Conservation (phyloP, 1,284 basidiomycete species). For the Lignosus rhinocerotis region DNA sequence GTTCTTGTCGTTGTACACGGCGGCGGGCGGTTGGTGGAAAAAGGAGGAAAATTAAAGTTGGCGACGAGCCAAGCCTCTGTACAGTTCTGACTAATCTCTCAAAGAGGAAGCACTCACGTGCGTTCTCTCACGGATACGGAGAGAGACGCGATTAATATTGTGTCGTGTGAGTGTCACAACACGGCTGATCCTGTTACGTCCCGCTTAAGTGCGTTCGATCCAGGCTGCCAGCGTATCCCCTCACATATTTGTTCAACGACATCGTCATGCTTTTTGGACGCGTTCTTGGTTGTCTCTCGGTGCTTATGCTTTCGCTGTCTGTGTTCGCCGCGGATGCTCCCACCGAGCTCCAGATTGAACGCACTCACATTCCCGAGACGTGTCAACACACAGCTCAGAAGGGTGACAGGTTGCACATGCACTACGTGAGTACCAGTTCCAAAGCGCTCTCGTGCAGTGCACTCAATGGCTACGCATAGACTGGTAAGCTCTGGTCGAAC, state of each 20-base stretch:
- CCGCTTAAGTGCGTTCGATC: background rate
- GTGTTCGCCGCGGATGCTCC: constrained; percentile 44
- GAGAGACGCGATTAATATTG: constrained; percentile 17
- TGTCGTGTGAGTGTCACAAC: constrained; percentile 7
- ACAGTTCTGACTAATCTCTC: constrained; percentile 40
- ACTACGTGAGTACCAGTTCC: constrained; percentile 60
- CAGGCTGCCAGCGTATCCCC: background rate
- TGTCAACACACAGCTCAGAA: constrained; percentile 60
- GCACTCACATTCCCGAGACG: constrained; percentile 56
- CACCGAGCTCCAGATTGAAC: constrained; percentile 60
- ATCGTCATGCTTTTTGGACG: constrained; percentile 22
- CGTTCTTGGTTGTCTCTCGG: constrained; percentile 34
- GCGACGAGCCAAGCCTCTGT: constrained; percentile 28
- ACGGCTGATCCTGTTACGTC: no score
- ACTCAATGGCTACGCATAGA: constrained; percentile 42
- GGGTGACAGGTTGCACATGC: constrained; percentile 73
- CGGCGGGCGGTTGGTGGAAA: constrained; percentile 30
- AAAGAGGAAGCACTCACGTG: constrained; percentile 15
- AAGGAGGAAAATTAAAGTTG: constrained; percentile 38
- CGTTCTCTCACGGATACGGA: constrained; percentile 22
- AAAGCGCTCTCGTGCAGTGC: background rate
- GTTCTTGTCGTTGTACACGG: constrained; percentile 34
- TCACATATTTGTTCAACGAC: background rate
- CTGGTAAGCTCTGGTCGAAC: constrained; percentile 70
- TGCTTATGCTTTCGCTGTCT: constrained; percentile 41